Base-by-base conservation (phyloP, 2,329 filamentous ascomycete species). In the Hansfordia pulvinata region DNA sequence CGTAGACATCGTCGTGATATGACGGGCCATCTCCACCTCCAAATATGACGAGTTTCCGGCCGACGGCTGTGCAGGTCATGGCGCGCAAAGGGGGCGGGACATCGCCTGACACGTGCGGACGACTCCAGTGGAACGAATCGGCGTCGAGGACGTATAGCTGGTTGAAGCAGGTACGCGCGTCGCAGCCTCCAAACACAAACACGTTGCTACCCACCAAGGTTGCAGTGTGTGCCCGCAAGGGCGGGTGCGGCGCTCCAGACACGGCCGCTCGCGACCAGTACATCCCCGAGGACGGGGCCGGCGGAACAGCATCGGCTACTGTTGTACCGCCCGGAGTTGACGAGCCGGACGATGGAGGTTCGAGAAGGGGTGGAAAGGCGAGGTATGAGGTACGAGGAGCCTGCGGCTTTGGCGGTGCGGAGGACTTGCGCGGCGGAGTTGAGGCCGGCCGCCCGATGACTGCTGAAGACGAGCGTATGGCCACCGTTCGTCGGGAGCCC, bases 1-100 rank as follows among this genome's bases (percentile, higher is more conserved):
- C 70, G 44, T 78, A 78, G 12, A 80, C 66, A 39, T 79, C 72
- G 41, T 79, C 79, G 48, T 79, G 79, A 49, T 80, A 80, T 14
- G 70, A 65, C 1, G 74, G 74, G 0, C 75, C 75, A 40, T 80
- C 75, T 30, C 75, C 75, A 23, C 75, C 75, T 28, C 75, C 75
- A 42, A 80, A 79, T 2, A 80, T 61, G 22, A 80, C 64, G 16
- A 80, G 58, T 48, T 76, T 78, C 55, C 77, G 77, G 37, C 72
- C 72, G 12, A 79, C 72, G 14, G 74, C 72, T 4, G 75, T 80
- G 43, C 71, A 77, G 5, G 75, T 79, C 75, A 80, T 80, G 37
- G 75, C 75, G 20, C 75, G 62, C 34, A 80, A 53, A 10, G 74
- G 73, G 29, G 69, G 60, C 9, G 75, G 75, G 6, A 75, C 58